Percentiles rank a stretch among this genome's conserved stretches.
These are phyloP conservation scores for Talaromyces sp. DNA, from an alignment of 2,329 filamentous ascomycete species.

Conservation along the genomic window DNA sequence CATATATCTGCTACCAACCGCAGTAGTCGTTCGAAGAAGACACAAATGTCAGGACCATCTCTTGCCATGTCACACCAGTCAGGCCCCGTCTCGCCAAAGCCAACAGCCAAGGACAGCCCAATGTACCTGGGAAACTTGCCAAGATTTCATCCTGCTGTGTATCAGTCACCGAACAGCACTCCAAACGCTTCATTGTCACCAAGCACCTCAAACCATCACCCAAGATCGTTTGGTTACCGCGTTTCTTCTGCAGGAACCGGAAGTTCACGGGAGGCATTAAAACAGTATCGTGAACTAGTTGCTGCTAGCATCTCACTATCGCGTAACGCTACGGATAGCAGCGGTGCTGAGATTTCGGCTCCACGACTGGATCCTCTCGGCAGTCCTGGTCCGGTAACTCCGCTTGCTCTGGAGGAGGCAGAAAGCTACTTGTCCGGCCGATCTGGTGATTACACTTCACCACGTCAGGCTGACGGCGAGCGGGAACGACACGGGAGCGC, in stretches of 20 bases:
- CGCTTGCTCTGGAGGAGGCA: conserved; percentile 40
- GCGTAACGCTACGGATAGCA: conserved; percentile 27
- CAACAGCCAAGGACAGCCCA: conserved; percentile 34
- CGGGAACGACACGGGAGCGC: conserved; percentile 10
- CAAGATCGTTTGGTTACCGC: conserved; percentile 31
- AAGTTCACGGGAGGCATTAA: conserved; percentile 38
- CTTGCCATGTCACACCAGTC: conserved; percentile 35
- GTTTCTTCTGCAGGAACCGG: conserved; percentile 31
- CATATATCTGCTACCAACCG: conserved; percentile 14
- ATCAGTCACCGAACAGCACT: conserved; percentile 31
- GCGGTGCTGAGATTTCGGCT: conserved; percentile 37
- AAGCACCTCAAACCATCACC: conserved; percentile 26
- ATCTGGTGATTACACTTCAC: conserved; percentile 13
- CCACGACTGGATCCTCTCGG: conserved; percentile 44
- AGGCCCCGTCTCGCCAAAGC: conserved; percentile 29
- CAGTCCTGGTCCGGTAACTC: conserved; percentile 47
- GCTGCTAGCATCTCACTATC: conserved; percentile 32
- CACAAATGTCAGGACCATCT: conserved; percentile 18
- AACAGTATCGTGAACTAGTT: conserved; percentile 44
- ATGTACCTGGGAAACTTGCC: conserved; percentile 42
- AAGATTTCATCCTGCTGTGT: conserved; percentile 47
- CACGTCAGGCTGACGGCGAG: conserved; percentile 18
- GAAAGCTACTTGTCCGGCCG: conserved; percentile 42
- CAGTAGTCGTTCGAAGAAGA: conserved; percentile 13
- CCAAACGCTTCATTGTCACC: conserved; percentile 27